Base-by-base conservation (phyloP, 2,329 filamentous ascomycete species). In the Akanthomyces uredinophilus region DNA sequence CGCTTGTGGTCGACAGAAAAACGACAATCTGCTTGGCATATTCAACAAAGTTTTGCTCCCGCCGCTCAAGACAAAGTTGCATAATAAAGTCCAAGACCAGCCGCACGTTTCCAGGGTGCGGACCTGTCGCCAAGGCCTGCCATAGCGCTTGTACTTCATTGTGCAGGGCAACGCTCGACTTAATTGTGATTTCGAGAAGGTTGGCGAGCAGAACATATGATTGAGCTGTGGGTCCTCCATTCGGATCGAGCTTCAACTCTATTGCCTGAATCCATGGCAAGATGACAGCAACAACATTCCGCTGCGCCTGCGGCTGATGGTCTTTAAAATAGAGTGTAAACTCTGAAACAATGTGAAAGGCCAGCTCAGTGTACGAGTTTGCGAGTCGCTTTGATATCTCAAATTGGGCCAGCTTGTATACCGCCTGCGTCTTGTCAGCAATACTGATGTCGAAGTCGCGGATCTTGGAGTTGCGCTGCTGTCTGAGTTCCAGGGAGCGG, bases 361-460 rank as follows among this genome's bases (percentile, higher is more conserved):
- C 93, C 46, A 96, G 78, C 66, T 96, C 92, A 0, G 90, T 85
- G 72, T 99, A 91, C 66, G 96, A 91, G 69, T 91, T 91, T 1
- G 93, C 90, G 44, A 99, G 83, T 22, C 93, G 84, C 69, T 94
- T 92, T 0, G 95, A 98, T 24, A 96, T 96, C 71, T 98, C 94
- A 67, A 97, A 98, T 71, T 99, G 95, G 0, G 96, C 95, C 50
- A 96, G 81, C 76, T 99, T 99, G 77, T 98, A 99, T 3, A 99
- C 94, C 0, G 94, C 93, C 67, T 96, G 96, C 0, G 96, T 99
- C 76, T 97, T 98, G 76, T 99, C 96, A 0, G 94, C 96, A 63
- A 99, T 95, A 72, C 93, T 97, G 69, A 99, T 98, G 70, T 99
- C 95, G 63, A 97, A 96, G 72, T 99, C 95, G 71, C 96, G 92